Base-by-base conservation (phyloP, 2,329 filamentous ascomycete species). In the Blumeria hordei region DNA sequence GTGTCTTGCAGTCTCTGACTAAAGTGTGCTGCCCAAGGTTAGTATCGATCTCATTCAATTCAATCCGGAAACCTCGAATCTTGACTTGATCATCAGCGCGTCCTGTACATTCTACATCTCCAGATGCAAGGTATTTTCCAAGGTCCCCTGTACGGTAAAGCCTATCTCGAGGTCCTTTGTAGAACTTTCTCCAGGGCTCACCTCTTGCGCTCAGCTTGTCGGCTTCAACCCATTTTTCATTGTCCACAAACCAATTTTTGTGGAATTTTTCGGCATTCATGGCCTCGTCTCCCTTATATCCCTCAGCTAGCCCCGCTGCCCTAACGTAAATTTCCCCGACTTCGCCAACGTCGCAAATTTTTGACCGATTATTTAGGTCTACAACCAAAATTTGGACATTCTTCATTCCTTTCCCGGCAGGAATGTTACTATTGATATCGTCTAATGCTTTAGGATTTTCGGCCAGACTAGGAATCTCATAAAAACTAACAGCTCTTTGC, bases 41-140 rank as follows among this genome's bases (percentile, higher is more conserved):
- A 44, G 74, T 83, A 67, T 96, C 88, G 60, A 96, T 95, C 61
- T 96, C 92, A 59, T 83, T 83, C 49, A 96, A 79, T 69, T 98
- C 92, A 61, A 98, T 94, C 58, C 90, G 77, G 74, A 95, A 96
- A 1, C 90, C 90, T 57, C 92, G 83, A 60, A 96, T 90, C 72
- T 96, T 98, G 70, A 95, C 85, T 66, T 96, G 90, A 60, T 83
- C 77, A 64, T 96, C 90, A 28, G 80, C 80, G 57, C 92, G 76
- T 21, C 90, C 90, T 9, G 83, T 81, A 64, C 80, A 85, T 63
- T 84, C 83, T 10, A 87, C 82, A 59, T 82, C 80, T 37, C 85
- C 86, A 7, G 69, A 67, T 1, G 74, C 72, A 54, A 78, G 77
- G 64, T 85, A 88, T 56, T 80, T 72, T 3, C 90, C 90, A 3